Evolutionary conservation across 176 grass and related monocot species (phyloP).

Genomic region (Rhynchospora breviuscula): DNA sequence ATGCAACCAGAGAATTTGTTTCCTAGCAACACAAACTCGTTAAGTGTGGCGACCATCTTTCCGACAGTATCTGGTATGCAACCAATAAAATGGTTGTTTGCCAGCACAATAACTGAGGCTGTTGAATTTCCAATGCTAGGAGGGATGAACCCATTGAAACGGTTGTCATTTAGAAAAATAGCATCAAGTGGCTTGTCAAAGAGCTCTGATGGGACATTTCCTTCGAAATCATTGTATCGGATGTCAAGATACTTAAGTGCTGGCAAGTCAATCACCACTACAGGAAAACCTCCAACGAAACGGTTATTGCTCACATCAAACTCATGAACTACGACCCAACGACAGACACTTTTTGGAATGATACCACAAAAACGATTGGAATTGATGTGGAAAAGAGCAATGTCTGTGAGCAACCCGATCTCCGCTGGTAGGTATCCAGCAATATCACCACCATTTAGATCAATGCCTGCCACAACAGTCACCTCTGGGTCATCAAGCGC

Average conservation of each 20-base stretch:
- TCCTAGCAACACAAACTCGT: slow-evolving; percentile 48
- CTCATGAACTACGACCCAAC: slow-evolving; percentile 48
- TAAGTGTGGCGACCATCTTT: slow-evolving; percentile 55
- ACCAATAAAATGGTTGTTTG: slow-evolving; percentile 52
- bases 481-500: slow-evolving; percentile 29
- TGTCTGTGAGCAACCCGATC: slow-evolving; percentile 51
- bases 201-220: slow-evolving; percentile 36
- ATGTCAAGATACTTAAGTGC: slow-evolving; percentile 61
- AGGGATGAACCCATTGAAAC: slow-evolving; percentile 44
- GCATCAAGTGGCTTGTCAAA: slow-evolving; percentile 66
- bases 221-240: slow-evolving; percentile 73
- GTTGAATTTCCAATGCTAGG: slow-evolving; percentile 52
- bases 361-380: slow-evolving; percentile 79
- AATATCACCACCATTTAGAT: slow-evolving; percentile 74
- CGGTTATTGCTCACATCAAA: slow-evolving; percentile 86
- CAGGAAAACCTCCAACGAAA: slow-evolving; percentile 56
- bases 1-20: slow-evolving; percentile 60
- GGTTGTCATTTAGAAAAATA: slow-evolving; percentile 65
- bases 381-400: slow-evolving; percentile 69
- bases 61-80: slow-evolving; percentile 57
- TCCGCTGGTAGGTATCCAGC: slow-evolving; percentile 58
- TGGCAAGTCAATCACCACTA: slow-evolving; percentile 35
- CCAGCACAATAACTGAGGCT: slow-evolving; percentile 48
- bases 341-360: slow-evolving; percentile 51
- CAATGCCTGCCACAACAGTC: slow-evolving; percentile 50